phyloP scores from a whole-genome alignment of 2,329 filamentous ascomycete genomes.

The Colletotrichum sp. region DNA sequence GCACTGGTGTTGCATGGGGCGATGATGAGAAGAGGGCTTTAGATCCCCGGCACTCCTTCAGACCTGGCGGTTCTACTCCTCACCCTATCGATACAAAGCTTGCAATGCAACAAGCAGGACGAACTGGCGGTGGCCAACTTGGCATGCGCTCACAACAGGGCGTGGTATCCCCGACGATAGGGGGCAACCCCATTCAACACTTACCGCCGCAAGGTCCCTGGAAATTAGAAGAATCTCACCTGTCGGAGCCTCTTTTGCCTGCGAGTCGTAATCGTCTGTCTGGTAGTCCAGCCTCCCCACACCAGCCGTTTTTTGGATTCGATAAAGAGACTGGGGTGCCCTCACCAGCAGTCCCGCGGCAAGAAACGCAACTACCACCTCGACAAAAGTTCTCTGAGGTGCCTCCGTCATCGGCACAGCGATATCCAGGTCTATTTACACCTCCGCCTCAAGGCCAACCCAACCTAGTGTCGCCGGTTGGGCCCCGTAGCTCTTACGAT shows the following conservation, averaged over 20 bases:
- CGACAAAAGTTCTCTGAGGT: constrained; percentile 38
- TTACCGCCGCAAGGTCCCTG: constrained; percentile 52
- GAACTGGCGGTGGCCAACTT: constrained; percentile 27
- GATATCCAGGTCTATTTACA: constrained; percentile 54
- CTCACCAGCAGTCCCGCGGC: constrained; percentile 16
- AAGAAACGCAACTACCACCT: constrained; percentile 23
- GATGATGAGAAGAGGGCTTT: constrained; percentile 16
- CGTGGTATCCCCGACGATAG: constrained; percentile 1
- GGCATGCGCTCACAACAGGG: constrained; percentile 14
- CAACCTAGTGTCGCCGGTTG: constrained; percentile 14
- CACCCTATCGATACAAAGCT: not conserved
- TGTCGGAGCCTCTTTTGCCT: constrained; percentile 53
- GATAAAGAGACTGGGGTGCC: constrained; percentile 57
- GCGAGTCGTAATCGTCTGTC: constrained; percentile 19
- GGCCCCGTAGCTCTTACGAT: constrained; percentile 22
- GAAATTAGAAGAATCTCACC: constrained; percentile 60
- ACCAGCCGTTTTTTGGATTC: constrained; percentile 44
- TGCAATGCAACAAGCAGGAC: constrained; percentile 15
- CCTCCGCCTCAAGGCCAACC: constrained; percentile 17
- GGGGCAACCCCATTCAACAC: constrained; percentile 41
- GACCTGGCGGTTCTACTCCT: not conserved
- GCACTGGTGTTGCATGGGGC: constrained; percentile 1
- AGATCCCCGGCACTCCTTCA: not conserved
- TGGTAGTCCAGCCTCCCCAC: constrained; percentile 26
- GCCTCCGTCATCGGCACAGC: constrained; percentile 56